phyloP scores from a whole-genome alignment of 176 grass and related monocot species.

The Raddia distichophylla region DNA sequence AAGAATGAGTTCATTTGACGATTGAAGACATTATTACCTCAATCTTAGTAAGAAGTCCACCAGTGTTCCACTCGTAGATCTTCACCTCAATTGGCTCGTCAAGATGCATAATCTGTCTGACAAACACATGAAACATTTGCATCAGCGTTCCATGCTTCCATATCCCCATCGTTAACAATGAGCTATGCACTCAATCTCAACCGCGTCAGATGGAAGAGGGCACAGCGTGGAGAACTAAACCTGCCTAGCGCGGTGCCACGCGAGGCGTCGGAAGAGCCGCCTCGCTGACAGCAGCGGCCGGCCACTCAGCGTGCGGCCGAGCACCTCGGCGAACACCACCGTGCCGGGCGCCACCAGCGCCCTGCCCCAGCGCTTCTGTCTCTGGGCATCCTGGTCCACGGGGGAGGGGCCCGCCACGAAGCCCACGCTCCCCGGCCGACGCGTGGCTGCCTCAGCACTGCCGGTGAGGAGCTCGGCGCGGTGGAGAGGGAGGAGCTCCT shows the following conservation, averaged over 20 bases:
- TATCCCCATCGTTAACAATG: not conserved
- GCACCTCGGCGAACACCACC: constrained; percentile 79
- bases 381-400: constrained; percentile 44
- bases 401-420: constrained; percentile 41
- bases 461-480: constrained; percentile 35
- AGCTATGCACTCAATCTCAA: not conserved
- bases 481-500: constrained; percentile 87
- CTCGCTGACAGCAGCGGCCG: constrained; percentile 77
- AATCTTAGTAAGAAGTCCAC: constrained; percentile 79
- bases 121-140: constrained; percentile 33
- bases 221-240: constrained; percentile 48
- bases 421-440: constrained; percentile 55
- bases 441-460: constrained; percentile 5
- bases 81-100: constrained; percentile 81
- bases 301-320: constrained; percentile 78
- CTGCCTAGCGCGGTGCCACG: constrained; percentile 86
- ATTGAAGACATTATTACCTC: constrained; percentile 50
- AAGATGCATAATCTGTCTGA: constrained; percentile 82
- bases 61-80: constrained; percentile 91
- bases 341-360: constrained; percentile 64
- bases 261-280: constrained; percentile 73
- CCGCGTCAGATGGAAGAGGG: constrained; percentile 26
- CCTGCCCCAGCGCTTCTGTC: constrained; percentile 44
- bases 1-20: not conserved
- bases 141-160: not conserved